These are phyloP conservation scores for Coccomyxa subellipsoidea DNA, from an alignment of 163 green algal genomes.

Conservation along the genomic window DNA sequence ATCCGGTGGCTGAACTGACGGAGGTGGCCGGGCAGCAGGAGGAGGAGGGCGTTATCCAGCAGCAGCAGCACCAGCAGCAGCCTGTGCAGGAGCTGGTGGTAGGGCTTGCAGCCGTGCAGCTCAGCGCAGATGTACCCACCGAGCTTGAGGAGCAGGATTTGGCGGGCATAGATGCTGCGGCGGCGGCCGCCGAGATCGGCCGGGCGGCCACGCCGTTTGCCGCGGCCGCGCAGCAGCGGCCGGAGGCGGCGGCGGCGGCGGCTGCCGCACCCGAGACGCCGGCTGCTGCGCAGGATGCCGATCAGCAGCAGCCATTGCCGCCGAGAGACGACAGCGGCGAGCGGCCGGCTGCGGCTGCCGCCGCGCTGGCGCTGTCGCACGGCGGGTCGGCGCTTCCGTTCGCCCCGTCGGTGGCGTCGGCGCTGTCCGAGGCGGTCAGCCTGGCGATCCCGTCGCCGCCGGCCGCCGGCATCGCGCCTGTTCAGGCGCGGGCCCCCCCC, in stretches of 20 bases:
- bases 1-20: neutral
- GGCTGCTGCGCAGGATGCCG: no score
- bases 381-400: neutral
- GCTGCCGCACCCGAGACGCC: no score
- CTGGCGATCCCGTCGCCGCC: neutral
- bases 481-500: neutral
- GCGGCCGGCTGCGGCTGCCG: no score
- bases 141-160: neutral
- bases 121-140: neutral
- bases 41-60: neutral
- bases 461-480: neutral
- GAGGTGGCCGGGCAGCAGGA: neutral
- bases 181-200: neutral
- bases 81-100: neutral
- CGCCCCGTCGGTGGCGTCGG: neutral
- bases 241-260: no score
- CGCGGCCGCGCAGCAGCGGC: neutral
- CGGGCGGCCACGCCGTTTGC: neutral
- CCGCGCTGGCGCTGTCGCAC: neutral
- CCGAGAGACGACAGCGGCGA: neutral
- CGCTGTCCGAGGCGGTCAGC: neutral
- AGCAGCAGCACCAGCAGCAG: neutral
- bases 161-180: no score
- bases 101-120: neutral
- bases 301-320: no score